A percentile compares a stretch with the other conserved stretches of the same genome.
phyloP scores from a whole-genome alignment of 2,329 filamentous ascomycete species.

The Colletotrichum tofieldiae region DNA sequence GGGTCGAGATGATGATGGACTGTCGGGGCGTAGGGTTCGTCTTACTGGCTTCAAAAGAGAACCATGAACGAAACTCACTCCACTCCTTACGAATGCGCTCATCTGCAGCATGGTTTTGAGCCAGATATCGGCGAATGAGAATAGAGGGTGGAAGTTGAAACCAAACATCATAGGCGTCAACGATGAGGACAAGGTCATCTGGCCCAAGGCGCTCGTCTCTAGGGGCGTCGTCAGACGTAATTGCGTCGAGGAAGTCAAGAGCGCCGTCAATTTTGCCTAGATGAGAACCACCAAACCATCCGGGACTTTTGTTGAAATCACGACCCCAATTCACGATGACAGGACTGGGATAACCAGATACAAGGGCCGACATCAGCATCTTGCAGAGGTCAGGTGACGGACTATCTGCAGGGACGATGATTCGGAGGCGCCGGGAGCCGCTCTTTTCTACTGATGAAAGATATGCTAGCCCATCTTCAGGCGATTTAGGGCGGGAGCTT shows the following conservation, averaged over 20 bases:
- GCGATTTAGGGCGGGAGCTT: background rate
- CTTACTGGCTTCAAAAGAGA: background rate
- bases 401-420: slow-evolving; percentile 49
- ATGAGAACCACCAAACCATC: slow-evolving; percentile 47
- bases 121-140: slow-evolving; percentile 54
- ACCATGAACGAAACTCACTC: slow-evolving; percentile 19
- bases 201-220: slow-evolving; percentile 34
- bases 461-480: background rate
- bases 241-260: slow-evolving; percentile 47
- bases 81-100: slow-evolving; percentile 49
- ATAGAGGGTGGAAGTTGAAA: slow-evolving; percentile 57
- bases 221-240: slow-evolving; percentile 30
- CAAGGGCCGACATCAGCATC: slow-evolving; percentile 49
- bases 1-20: slow-evolving; percentile 46
- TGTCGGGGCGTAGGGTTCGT: slow-evolving; percentile 47
- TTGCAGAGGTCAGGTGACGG: slow-evolving; percentile 50
- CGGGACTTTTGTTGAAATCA: slow-evolving; percentile 40
- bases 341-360: slow-evolving; percentile 50
- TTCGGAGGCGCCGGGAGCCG: slow-evolving; percentile 44
- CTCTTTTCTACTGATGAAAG: background rate
- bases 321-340: slow-evolving; percentile 50
- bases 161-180: slow-evolving; percentile 58
- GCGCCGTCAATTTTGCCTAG: slow-evolving; percentile 49
- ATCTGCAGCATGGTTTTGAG: slow-evolving; percentile 53
- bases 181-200: slow-evolving; percentile 54